Evolutionary conservation across 352 stramenopile species (phyloP), one percentile per base, ranked within the genome.

Genomic region (Globisporangium orthogonon): DNA sequence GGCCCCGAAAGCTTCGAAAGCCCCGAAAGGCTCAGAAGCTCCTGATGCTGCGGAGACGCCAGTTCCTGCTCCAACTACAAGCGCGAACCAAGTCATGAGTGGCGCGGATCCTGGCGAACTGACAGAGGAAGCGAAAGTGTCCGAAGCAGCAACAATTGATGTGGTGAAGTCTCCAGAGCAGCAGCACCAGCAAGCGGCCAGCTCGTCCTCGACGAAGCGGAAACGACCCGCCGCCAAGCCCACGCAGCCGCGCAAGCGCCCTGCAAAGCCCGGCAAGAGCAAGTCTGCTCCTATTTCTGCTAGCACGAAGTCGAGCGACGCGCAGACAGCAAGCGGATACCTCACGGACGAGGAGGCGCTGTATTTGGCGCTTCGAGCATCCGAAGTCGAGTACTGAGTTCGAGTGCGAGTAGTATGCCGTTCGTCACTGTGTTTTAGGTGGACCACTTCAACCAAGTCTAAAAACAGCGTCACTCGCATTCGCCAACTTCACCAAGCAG

Each of bases 261-360:
- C 44, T 31, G 5, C 43, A 7, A 63, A 63, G 23, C 0, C 41
- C 4, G 46, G 37, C 13, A 43, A 43, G 11, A 17, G 37, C 37
- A 43, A 43, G 11, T 13, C 37, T 14, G 11, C 37, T 5, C 37
- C 37, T 13, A 13, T 14, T 43, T 13, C 37, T 17, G 37, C 37
- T 4, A 10, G 37, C 2, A 17, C 37, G 37, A 43, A 43, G 17
- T 13, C 37, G 37, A 43, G 43, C 50, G 50, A 47, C 50, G 33
- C 13, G n/a, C 35, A 56, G 31, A 46, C 30, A 14, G 59, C 43
- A 3, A 62, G 49, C 37, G 59, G 59, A 10, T 65, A 60, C 59
- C 53, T 65, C 39, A 60, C 59, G 39, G 59, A 65, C 30, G 52
- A 65, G 40, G 59, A 65, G 35, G 59, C 59, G 53, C 31, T 65